Evolutionary conservation across 805 yeast species (phyloP), one percentile per base, ranked within the genome.

Genomic region (Debaryomyces hansenii): DNA sequence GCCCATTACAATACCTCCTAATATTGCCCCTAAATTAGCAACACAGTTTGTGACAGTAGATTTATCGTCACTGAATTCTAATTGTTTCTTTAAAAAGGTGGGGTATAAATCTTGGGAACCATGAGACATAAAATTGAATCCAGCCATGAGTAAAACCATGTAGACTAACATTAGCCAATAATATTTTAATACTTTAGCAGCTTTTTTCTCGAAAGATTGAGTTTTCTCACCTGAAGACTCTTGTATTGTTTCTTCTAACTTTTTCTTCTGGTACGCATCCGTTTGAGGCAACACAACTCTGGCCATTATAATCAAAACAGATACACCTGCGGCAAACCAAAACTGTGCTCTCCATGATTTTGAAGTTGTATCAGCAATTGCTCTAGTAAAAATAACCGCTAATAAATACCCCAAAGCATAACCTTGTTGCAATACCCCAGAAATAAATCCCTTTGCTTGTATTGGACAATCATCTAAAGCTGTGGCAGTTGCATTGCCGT

Each of bases 341-440:
- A 82, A 83, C 47, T 84, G 60, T 2, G 85, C 74, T 64, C 87
- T 77, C 90, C 90, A 84, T 0, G 72, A 68, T 47, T 79, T 72
- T 1, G 67, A 54, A 4, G 83, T 69, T 32, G 58, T 58, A 57
- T 76, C 79, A 7, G 78, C 80, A 49, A 84, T 77, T 29, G 85
- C 85, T 60, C 89, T 72, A 50, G 79, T 78, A 67, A 83, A 84
- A 20, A 83, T 70, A 41, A 83, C 87, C 5, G 83, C 88, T 48
- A 84, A 59, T 20, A 84, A 65, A 55, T 83, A 84, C 20, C 90
- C 90, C 40, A 84, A 75, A 0, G 87, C 84, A 54, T 84, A 89
- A 50, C 96, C 96, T 62, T 87, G 86, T 65, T 88, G 96, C 60
- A 89, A 79, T 36, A 87, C 63, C 40, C 88, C 89, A 31, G 84